Conservation (phyloP, 2,329 filamentous ascomycete genomes). For the Cladobotryum protrusum region DNA sequence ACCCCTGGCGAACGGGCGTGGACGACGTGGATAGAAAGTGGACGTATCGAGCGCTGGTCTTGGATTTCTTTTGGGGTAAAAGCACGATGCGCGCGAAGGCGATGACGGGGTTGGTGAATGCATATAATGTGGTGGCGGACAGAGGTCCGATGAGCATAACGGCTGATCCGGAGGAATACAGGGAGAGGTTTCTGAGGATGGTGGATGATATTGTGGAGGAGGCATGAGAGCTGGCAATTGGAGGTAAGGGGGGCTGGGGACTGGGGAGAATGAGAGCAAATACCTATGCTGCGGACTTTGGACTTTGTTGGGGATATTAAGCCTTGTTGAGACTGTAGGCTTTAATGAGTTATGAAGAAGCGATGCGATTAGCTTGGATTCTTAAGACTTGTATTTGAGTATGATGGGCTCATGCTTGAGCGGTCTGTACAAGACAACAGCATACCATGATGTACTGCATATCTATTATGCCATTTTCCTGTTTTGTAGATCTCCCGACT, state of each 20-base stretch:
- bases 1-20: constrained; percentile 56
- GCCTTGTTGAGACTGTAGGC: too few species aligned
- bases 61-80: constrained; percentile 77
- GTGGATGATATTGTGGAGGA: constrained; percentile 22
- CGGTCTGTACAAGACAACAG: too few species aligned
- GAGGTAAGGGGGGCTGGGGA: constrained; percentile 15
- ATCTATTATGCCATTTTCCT: too few species aligned
- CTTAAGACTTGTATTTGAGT: too few species aligned
- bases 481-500: too few species aligned
- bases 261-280: too few species aligned
- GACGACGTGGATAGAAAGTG: constrained; percentile 56
- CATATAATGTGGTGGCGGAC: constrained; percentile 56
- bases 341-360: too few species aligned
- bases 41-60: constrained; percentile 59
- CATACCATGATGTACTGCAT: too few species aligned
- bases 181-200: constrained; percentile 46
- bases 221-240: constrained; percentile 30
- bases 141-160: constrained; percentile 72
- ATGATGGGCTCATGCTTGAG: too few species aligned
- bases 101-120: constrained; percentile 59
- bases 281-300: too few species aligned
- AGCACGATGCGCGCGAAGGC: constrained; percentile 60
- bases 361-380: too few species aligned
- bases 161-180: constrained; percentile 61
- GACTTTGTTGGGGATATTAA: too few species aligned